These are phyloP conservation scores for Durotheca rogersii DNA, from an alignment of 495 filamentous ascomycete species.

Conservation along the genomic window DNA sequence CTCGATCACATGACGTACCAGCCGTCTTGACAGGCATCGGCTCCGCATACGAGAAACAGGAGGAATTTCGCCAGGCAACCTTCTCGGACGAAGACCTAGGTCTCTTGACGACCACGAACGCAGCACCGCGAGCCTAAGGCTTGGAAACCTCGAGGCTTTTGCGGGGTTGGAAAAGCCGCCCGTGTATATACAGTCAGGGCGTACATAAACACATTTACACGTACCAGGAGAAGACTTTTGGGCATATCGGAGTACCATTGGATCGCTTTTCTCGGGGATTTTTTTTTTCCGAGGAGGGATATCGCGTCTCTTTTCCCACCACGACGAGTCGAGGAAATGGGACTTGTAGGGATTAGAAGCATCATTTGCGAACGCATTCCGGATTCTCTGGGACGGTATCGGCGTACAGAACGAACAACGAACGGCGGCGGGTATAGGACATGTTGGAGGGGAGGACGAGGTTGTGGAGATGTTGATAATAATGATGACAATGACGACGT, in stretches of 20 bases:
- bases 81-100: conserved; percentile 25
- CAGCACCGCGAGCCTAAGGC: conserved; percentile 22
- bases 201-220: too few relatives aligned
- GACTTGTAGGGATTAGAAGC: neutral
- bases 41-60: conserved; percentile 14
- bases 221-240: conserved; percentile 13
- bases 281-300: neutral
- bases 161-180: conserved; percentile 1
- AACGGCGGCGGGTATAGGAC: too few relatives aligned
- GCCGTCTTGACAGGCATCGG: conserved; percentile 24
- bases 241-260: neutral
- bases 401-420: neutral
- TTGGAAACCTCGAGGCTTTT: conserved; percentile 2
- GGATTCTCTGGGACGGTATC: neutral
- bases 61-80: conserved; percentile 7
- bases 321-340: neutral
- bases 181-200: conserved; percentile 23
- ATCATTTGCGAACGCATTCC: neutral
- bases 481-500: too few relatives aligned
- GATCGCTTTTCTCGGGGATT: too few relatives aligned
- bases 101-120: conserved; percentile 14
- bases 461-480: too few relatives aligned
- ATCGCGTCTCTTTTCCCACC: neutral
- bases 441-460: too few relatives aligned
- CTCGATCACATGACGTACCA: conserved; percentile 9